Conservation (phyloP, 331 rosid species). For the Erythrophleum ivorense region DNA sequence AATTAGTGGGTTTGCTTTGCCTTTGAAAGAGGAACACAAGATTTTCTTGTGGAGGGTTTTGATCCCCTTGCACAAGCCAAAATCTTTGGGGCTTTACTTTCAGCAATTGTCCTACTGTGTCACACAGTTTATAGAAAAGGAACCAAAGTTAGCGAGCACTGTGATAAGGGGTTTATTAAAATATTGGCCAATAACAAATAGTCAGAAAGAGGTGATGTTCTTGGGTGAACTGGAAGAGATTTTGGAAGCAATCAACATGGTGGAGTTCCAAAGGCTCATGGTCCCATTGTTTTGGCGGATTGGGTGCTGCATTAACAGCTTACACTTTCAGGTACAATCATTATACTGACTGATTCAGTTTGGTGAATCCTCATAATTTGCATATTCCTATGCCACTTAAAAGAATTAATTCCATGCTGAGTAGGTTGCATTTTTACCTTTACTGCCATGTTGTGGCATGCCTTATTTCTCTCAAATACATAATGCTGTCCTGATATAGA, state of each 20-base stretch:
- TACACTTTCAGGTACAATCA: conserved; percentile 80
- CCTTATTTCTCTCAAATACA: not conserved
- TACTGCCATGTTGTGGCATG: conserved; percentile 13
- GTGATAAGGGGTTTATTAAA: conserved; percentile 84
- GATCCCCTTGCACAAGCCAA: conserved; percentile 92
- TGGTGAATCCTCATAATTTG: conserved; percentile 12
- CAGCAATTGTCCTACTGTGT: conserved; percentile 81
- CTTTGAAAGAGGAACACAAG: conserved; percentile 93
- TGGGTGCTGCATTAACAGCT: conserved; percentile 85
- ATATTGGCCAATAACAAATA: conserved; percentile 80
- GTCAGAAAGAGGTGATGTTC: conserved; percentile 98
- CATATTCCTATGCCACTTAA: not conserved
- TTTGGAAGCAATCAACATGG: conserved; percentile 80
- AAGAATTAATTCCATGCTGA: conserved; percentile 17
- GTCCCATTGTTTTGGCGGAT: conserved; percentile 86
- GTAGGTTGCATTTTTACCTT: conserved; percentile 29
- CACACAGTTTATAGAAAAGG: conserved; percentile 86
- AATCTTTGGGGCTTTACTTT: conserved; percentile 72
- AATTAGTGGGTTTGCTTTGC: conserved; percentile 87
- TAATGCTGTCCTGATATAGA: too few species aligned
- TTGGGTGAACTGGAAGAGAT: conserved; percentile 92
- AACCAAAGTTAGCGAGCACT: conserved; percentile 73
- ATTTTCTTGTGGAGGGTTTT: conserved; percentile 93
- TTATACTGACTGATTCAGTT: conserved; percentile 13
- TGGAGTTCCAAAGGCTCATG: conserved; percentile 91